These are phyloP conservation scores for Sequoia sempervirens DNA, from an alignment of 75 land plant genomes.

Conservation along the genomic window DNA sequence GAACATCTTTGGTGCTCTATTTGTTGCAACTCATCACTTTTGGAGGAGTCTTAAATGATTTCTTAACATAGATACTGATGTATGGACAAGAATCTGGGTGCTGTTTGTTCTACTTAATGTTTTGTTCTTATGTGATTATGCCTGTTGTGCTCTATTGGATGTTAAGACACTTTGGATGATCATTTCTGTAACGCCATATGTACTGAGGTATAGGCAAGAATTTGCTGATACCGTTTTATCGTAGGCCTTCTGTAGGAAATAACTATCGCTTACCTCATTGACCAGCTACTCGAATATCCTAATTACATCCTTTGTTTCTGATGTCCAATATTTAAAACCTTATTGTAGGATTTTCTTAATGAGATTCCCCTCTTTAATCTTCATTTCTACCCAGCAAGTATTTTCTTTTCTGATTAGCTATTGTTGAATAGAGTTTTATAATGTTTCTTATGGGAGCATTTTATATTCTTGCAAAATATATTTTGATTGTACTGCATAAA, in stretches of 20 bases:
- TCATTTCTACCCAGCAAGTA: not conserved
- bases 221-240: not conserved
- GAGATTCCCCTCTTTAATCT: not conserved
- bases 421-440: not conserved
- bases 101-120: too few species aligned
- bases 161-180: too few species aligned
- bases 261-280: not conserved
- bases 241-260: not conserved
- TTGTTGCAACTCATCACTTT: not conserved
- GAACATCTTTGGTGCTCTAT: not conserved
- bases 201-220: not conserved
- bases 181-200: not conserved
- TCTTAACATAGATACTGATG: not conserved
- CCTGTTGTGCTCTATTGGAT: too few species aligned
- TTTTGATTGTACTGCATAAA: not conserved
- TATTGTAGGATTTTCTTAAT: not conserved
- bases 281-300: not conserved
- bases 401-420: not conserved
- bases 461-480: not conserved
- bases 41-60: not conserved
- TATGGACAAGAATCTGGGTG: too few species aligned
- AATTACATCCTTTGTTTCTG: not conserved
- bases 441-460: not conserved
- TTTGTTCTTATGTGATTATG: too few species aligned
- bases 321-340: not conserved